Percentiles rank a stretch among this genome's conserved stretches.
phyloP scores from a whole-genome alignment of 768 basidiomycete genomes.

The Basidioascus undulatus region DNA sequence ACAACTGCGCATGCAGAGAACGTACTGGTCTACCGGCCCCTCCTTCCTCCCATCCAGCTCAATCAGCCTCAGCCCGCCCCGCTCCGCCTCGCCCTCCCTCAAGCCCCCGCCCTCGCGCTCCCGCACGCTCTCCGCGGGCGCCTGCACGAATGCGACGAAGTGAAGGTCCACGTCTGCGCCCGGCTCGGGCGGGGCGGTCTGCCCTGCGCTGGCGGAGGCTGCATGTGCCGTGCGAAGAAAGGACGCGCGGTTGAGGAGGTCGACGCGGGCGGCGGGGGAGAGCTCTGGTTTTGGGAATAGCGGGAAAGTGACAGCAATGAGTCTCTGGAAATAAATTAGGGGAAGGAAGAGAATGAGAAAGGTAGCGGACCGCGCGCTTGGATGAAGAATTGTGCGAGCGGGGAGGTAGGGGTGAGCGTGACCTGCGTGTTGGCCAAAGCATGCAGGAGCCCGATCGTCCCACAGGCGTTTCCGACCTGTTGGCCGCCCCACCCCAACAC shows the following conservation, averaged over 20 bases:
- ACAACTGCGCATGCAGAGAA: too few relatives aligned
- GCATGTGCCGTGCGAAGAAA: constrained; percentile 59
- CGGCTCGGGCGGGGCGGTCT: constrained; percentile 31
- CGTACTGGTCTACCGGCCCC: constrained; percentile 66
- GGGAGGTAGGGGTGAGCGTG: constrained; percentile 29
- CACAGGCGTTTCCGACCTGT: constrained; percentile 63
- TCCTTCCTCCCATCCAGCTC: constrained; percentile 61
- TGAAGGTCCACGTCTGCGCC: constrained; percentile 53
- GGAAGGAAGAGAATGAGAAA: neutral
- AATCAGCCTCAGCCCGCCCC: constrained; percentile 28
- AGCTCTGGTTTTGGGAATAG: constrained; percentile 28
- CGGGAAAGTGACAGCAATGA: neutral
- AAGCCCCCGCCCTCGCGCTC: constrained; percentile 4
- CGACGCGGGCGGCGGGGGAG: constrained; percentile 48
- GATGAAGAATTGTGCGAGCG: constrained; percentile 41
- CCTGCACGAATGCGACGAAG: constrained; percentile 66
- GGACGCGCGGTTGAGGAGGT: constrained; percentile 45
- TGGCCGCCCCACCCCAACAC: too few relatives aligned
- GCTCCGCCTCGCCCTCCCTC: constrained; percentile 7
- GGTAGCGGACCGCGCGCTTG: constrained; percentile 32
- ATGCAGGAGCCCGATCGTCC: constrained; percentile 67
- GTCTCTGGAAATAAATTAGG: neutral
- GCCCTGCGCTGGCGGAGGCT: constrained; percentile 40
- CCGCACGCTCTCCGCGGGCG: constrained; percentile 21
- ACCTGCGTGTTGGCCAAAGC: constrained; percentile 50